Evolutionary conservation across 208 protist species (phyloP).

Genomic region (Borovskyia barvae): DNA sequence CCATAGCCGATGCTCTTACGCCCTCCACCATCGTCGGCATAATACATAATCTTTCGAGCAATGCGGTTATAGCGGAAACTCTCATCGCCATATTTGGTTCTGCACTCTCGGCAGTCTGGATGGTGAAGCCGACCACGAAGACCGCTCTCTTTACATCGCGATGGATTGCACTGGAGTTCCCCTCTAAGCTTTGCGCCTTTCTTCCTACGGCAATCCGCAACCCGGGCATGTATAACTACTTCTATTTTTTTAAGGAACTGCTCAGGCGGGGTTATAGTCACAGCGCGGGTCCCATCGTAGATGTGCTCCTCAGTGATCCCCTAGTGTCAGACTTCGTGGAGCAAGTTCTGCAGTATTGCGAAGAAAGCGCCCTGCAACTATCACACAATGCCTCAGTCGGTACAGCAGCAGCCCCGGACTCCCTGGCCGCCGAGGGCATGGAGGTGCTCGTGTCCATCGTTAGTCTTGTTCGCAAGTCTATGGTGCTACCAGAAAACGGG

Average conservation of each 20-base stretch:
- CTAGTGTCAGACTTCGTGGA: constrained; percentile 32
- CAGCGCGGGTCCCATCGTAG: constrained; percentile 62
- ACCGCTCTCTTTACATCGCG: constrained; percentile 46
- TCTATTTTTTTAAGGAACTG: constrained; percentile 67
- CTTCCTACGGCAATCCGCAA: constrained; percentile 30
- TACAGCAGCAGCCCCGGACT: constrained; percentile 15
- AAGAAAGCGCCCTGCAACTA: constrained; percentile 19
- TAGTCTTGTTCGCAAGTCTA: constrained; percentile 48
- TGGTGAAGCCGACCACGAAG: constrained; percentile 40
- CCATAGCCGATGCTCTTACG: constrained; percentile 37
- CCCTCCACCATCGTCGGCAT: constrained; percentile 25
- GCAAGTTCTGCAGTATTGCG: constrained; percentile 25
- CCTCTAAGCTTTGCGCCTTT: constrained; percentile 27
- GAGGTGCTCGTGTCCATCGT: constrained; percentile 41
- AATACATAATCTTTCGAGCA: constrained; percentile 43
- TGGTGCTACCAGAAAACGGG: constrained; percentile 42
- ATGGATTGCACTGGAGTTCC: constrained; percentile 48
- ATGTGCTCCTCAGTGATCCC: constrained; percentile 51
- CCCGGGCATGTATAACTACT: constrained; percentile 51
- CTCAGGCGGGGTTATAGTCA: constrained; percentile 71
- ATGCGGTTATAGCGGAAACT: constrained; percentile 56
- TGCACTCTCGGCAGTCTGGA: constrained; percentile 29
- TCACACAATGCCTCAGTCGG: constrained; percentile 15
- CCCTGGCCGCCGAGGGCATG: constrained; percentile 47
- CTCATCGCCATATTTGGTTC: constrained; percentile 68